Percentiles rank a stretch among this genome's conserved stretches.
Evolutionary conservation across 495 filamentous ascomycete genomes (phyloP).

Genomic region (Extremus antarcticus): DNA sequence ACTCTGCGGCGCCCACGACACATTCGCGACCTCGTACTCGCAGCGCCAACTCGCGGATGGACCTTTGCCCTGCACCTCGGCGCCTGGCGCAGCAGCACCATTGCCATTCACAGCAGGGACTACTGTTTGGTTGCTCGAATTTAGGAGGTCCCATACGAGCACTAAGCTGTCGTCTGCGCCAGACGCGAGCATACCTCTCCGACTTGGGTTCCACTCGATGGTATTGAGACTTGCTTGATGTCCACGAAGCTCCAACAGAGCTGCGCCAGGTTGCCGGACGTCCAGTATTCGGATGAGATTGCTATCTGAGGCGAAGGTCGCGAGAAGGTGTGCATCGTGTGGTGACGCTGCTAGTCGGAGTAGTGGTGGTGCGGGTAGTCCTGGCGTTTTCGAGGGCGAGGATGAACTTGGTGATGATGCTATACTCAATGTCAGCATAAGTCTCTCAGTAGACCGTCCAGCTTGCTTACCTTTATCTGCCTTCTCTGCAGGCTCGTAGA

Average conservation of each 20-base stretch:
- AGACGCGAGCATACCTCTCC: conserved; percentile 79
- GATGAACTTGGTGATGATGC: conserved; percentile 32
- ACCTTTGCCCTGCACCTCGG: conserved; percentile 10
- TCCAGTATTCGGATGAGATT: conserved; percentile 91
- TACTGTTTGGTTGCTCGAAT: conserved; percentile 37
- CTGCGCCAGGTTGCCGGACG: conserved; percentile 91
- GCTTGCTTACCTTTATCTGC: conserved; percentile 59
- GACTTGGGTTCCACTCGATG: conserved; percentile 87
- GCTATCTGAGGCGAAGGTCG: conserved; percentile 90
- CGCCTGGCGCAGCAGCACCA: not conserved
- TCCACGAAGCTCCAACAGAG: conserved; percentile 86
- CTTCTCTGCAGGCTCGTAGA: conserved; percentile 91
- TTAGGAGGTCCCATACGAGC: conserved; percentile 86
- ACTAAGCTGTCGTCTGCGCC: conserved; percentile 88
- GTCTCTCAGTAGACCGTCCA: not conserved
- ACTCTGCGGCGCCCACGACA: conserved; percentile 86
- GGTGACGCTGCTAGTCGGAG: conserved; percentile 88
- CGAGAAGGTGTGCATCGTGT: conserved; percentile 88
- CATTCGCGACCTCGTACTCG: conserved; percentile 90
- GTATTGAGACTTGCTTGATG: conserved; percentile 78
- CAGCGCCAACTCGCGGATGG: conserved; percentile 69
- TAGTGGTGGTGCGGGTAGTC: conserved; percentile 62
- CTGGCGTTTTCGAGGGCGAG: conserved; percentile 45
- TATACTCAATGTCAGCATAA: conserved; percentile 9
- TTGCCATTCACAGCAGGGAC: conserved; percentile 7